Percentiles rank a stretch among this genome's conserved stretches.
Conservation (phyloP, 2,329 filamentous ascomycete species). For the Diaporthe batatas region DNA sequence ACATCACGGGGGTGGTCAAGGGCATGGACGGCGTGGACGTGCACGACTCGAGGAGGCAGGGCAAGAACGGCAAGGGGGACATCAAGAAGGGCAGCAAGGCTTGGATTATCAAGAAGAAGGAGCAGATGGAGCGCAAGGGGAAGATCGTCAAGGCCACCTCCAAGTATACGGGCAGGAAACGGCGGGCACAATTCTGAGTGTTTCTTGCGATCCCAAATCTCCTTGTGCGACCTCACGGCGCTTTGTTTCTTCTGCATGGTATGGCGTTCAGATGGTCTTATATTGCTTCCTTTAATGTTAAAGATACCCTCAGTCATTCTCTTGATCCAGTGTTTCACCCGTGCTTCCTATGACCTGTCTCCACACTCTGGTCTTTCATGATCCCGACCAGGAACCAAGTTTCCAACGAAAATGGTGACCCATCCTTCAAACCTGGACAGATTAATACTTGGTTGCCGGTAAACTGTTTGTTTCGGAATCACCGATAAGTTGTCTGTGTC, state of each 20-base stretch:
- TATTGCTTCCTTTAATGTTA: conserved; percentile 30
- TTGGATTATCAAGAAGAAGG: conserved; percentile 89
- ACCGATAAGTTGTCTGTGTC: not conserved
- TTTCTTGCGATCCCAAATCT: not conserved
- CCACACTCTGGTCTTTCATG: not conserved
- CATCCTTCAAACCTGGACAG: not conserved
- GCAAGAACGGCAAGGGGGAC: conserved; percentile 62
- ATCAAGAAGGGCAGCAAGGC: conserved; percentile 85
- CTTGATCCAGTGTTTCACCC: not conserved
- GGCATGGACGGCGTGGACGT: conserved; percentile 92
- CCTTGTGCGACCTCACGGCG: not conserved
- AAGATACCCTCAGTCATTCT: conserved; percentile 40
- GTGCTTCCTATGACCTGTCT: not conserved
- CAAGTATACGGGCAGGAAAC: conserved; percentile 94
- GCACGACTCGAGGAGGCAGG: conserved; percentile 73
- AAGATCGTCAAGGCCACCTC: conserved; percentile 93
- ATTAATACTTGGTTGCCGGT: not conserved
- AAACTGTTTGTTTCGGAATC: not conserved
- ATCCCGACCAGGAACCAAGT: not conserved
- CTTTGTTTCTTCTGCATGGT: conserved; percentile 32
- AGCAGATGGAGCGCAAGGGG: conserved; percentile 93
- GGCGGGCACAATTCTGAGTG: conserved; percentile 79
- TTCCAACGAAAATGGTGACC: not conserved
- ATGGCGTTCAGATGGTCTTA: conserved; percentile 38
- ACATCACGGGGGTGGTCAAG: conserved; percentile 91